Percentiles rank a stretch among this genome's conserved stretches.
phyloP scores from a whole-genome alignment of 2,329 filamentous ascomycete species.

The Hypocrella siamensis region DNA sequence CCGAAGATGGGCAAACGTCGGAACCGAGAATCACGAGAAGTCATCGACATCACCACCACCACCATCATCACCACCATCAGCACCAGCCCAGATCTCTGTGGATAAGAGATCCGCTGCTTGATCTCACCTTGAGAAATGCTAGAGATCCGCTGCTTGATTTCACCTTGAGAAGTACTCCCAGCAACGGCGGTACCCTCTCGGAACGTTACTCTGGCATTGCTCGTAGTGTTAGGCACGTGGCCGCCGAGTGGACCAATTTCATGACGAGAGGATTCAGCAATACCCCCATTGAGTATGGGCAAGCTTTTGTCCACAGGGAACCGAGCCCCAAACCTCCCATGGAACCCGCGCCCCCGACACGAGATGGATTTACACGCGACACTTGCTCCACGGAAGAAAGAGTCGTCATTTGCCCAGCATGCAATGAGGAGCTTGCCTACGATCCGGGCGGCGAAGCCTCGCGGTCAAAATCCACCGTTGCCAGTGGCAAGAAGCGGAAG shows the following conservation, averaged over 20 bases:
- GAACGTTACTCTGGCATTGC: too few species aligned
- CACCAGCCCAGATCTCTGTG: too few species aligned
- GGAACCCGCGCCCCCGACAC: slow-evolving; percentile 47
- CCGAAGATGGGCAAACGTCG: slow-evolving; percentile 14
- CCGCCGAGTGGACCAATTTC: slow-evolving; percentile 6
- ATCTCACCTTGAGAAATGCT: too few species aligned
- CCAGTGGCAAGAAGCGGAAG: slow-evolving; percentile 23
- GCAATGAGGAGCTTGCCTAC: slow-evolving; percentile 67
- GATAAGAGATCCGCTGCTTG: too few species aligned
- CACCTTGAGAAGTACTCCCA: too few species aligned
- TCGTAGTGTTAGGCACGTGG: slow-evolving; percentile 11
- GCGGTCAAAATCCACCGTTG: slow-evolving; percentile 6
- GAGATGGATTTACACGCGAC: slow-evolving; percentile 66
- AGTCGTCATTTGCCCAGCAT: slow-evolving; percentile 71
- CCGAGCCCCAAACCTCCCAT: slow-evolving; percentile 31
- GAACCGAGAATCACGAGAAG: slow-evolving; percentile 2
- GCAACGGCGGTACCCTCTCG: too few species aligned
- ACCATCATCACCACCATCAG: slow-evolving; percentile 5
- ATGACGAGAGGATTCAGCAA: slow-evolving; percentile 6
- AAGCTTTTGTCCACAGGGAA: slow-evolving; percentile 16
- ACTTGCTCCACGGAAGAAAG: slow-evolving; percentile 48
- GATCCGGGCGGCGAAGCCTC: slow-evolving; percentile 33
- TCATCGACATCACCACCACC: slow-evolving; percentile 5
- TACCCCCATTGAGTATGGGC: slow-evolving; percentile 8
- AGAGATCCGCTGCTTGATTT: too few species aligned